Evolutionary conservation across 495 filamentous ascomycete genomes (phyloP), one percentile per base, ranked within the genome.

Genomic region (Neurospora tetraspora): DNA sequence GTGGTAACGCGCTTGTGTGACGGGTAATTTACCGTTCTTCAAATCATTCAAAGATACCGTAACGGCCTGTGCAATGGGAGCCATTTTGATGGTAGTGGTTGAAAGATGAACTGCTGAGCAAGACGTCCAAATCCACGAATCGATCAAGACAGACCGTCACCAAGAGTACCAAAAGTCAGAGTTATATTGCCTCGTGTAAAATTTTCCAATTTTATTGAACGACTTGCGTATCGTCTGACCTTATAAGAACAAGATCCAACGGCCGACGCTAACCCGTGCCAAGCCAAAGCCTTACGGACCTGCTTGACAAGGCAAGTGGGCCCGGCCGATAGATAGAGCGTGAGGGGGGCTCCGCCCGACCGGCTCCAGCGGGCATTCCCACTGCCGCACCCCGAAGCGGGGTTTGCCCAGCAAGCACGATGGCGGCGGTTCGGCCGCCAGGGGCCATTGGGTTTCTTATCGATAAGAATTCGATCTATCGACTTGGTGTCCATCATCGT

Each of bases 21-120:
- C 65, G 27, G 23, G 68, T 53, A 12, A 53, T 77, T 69, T 78
- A 88, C 86, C 85, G 73, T 81, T 83, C 74, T 85, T 85, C 36
- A 88, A 78, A 71, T 88, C 86, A 27, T 85, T 71, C 23, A 88
- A 76, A 65, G 83, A 87, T 59, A 88, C 84, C 2, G 84, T 84
- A 7, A 88, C 85, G 12, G 86, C 84, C 37, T 84, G 80, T 39
- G 83, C 81, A 34, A 81, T 71, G 31, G 80, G 78, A 18, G 84
- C 80, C 85, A 86, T 86, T 37, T 69, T 77, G 27, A 61, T 20
- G 7, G 16, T 23, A 31, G n/a, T 69, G 39, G 36, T 39, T 11
- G 47, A 59, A 59, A 27, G 20, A 23, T 12, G 10, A 53, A 23
- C 10, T 31, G 34, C 34, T 39, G 18, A 39, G 23, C 12, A 36